Evolutionary conservation across 2,329 filamentous ascomycete genomes (phyloP), one percentile per base, ranked within the genome.

Genomic region (Aquanectria penicillioides): DNA sequence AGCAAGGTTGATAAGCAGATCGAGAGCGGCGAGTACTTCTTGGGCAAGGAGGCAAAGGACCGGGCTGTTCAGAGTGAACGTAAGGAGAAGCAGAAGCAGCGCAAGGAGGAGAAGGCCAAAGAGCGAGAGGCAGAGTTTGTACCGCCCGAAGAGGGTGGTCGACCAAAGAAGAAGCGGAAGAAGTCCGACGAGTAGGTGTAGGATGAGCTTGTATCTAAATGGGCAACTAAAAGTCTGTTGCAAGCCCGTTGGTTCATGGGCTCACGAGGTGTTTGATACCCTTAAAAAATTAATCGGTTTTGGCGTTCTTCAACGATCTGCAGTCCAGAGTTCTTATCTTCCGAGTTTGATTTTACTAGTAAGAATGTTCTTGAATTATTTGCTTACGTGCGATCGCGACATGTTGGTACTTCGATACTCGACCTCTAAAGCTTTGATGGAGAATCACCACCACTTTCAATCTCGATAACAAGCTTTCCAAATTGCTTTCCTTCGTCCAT

Each of bases 1-100:
- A 97, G 94, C 87, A 99, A 98, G 87, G 86, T 99, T 69, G 95
- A 99, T 78, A 80, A 93, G 77, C 94, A 99, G 84, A 97, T 99
- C 81, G 95, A 99, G 83, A 94, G 88, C 69, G 94, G 95, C 79
- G 94, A 98, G 80, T 99, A 97, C 80, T 98, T 98, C 77, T 78
- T 99, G 73, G 89, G 89, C 73, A 97, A 97, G 82, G 88, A 94
- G 72, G 94, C 93, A 59, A 97, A 97, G 83, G 92, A 97, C 71
- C 85, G 94, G 61, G 90, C 89, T 52, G 88, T 83, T 41, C 89
- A 91, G 77, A 90, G 94, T 73, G 91, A 92, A 71, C 83, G 93
- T 65, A 85, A 92, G 72, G 93, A 96, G 75, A 89, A 90, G 77
- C 94, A 97, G 80, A 90, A 88, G 77, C 83, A 88, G 77, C 94